Evolutionary conservation across 306 rosid genomes (phyloP).

Genomic region (Pyrus betulifolia): DNA sequence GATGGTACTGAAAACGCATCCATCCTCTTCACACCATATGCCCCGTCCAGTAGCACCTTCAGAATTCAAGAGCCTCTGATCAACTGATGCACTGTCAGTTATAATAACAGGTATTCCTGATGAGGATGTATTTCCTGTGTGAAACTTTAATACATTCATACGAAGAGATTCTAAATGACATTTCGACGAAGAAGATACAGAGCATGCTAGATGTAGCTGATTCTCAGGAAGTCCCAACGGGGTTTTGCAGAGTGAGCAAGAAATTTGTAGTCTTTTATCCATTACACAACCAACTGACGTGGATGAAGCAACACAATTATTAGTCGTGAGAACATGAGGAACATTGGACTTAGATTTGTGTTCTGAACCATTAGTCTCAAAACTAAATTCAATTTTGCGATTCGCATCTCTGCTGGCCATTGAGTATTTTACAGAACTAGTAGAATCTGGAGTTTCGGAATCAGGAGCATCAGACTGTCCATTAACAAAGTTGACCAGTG

Average conservation of each 20-base stretch:
- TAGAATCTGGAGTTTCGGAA: conserved; percentile 29
- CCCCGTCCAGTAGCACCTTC: conserved; percentile 38
- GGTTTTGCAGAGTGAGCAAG: conserved; percentile 68
- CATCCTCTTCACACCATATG: conserved; percentile 79
- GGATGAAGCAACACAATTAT: conserved; percentile 21
- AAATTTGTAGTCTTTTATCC: conserved; percentile 43
- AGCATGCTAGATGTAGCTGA: conserved; percentile 48
- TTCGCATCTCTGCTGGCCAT: conserved; percentile 25
- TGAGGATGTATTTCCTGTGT: conserved; percentile 13
- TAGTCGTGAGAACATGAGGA: conserved; percentile 15
- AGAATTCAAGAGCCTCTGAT: conserved; percentile 36
- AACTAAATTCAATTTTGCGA: conserved; percentile 36
- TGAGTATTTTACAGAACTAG: conserved; percentile 20
- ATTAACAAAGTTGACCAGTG: conserved; percentile 30
- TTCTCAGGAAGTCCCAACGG: conserved; percentile 74
- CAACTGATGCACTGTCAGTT: conserved; percentile 50
- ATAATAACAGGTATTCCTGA: conserved; percentile 38
- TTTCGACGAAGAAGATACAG: conserved; percentile 43
- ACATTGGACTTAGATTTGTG: conserved; percentile 22
- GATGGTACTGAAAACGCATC: conserved; percentile 64
- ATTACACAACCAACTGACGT: conserved; percentile 28
- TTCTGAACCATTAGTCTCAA: conserved; percentile 13
- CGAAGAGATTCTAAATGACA: conserved; percentile 49
- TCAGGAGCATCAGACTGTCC: conserved; percentile 31
- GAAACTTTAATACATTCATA: conserved; percentile 24